Evolutionary conservation across 164 flowering plant species (phyloP), one percentile per base, ranked within the genome.

Genomic region (Hamamelis virginiana): DNA sequence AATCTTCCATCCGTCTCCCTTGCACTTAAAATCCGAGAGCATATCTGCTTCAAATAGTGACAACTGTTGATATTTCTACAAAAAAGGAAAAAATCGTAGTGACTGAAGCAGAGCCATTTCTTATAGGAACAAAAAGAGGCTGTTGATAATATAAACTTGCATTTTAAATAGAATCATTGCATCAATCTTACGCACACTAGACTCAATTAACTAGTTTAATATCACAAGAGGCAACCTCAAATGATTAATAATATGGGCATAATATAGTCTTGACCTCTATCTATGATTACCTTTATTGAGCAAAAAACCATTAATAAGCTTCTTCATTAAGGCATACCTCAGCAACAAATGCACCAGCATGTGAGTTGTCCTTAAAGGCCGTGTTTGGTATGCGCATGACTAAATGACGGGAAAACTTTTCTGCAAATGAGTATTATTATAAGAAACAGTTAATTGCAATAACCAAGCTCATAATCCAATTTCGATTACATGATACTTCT

Each of bases 341-440:
- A 15, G 86, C 78, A 78, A 95, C 89, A 87, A 95, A 95, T 74
- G 94, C 93, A 73, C 99, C 99, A 45, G 75, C 91, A 85, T 95
- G 97, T 63, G 81, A 81, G 77, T 95, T 95, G 86, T 95, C 98
- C 86, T 92, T 95, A 69, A 95, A 95, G 61, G 97, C 99, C 76
- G 77, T 76, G 69, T 78, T 77, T 62, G 97, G 97, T 59, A 95
- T 82, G 58, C 90, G 89, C 57, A 92, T 77, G 52, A 91, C 78
- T 76, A 95, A 68, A 78, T 95, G 99, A 59, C 96, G 97, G 55
- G 99, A 95, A 78, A 95, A 95, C 64, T 95, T 95, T 64, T 82
- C 98, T 94, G 90, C 72, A 73, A 53, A 63, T 27, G 61, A 68
- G 56, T 21, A 62, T 26, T 43, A 60, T 5, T 4, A n/a, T n/a